Percentiles rank a stretch among this genome's conserved stretches.
These are phyloP conservation scores for Magnolia sinica DNA, from an alignment of 164 flowering plant species.

Conservation along the genomic window DNA sequence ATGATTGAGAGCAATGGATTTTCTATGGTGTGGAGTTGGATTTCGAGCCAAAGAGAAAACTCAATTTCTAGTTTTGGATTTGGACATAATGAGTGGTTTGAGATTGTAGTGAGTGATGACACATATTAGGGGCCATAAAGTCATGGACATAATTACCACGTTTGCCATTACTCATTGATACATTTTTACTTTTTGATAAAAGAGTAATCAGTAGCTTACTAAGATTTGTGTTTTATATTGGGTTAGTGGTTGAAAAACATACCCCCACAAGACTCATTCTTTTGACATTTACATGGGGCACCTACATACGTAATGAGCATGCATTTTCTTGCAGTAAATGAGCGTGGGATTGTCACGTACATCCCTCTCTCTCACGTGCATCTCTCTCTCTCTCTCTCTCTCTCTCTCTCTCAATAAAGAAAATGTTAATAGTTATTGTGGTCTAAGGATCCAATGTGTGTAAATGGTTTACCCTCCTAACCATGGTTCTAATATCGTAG, in stretches of 20 bases:
- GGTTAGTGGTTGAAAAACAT: background rate
- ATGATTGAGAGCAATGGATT: background rate
- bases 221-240: background rate
- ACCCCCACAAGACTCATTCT: background rate
- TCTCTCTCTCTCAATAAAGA: background rate
- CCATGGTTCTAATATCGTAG: background rate
- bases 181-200: no score
- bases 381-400: background rate
- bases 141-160: background rate
- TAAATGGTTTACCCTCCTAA: background rate
- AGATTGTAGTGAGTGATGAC: background rate
- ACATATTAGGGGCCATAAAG: background rate
- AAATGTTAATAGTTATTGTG: background rate
- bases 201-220: background rate
- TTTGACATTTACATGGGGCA: background rate
- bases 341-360: background rate
- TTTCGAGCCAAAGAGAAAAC: background rate
- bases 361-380: background rate
- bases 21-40: background rate
- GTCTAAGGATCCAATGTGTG: background rate
- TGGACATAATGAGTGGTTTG: background rate
- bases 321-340: background rate
- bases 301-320: background rate
- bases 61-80: background rate
- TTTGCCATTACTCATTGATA: background rate